Percentiles rank a stretch among this genome's conserved stretches.
These are phyloP conservation scores for Trifolium dubium DNA, from an alignment of 306 rosid species.

Conservation along the genomic window DNA sequence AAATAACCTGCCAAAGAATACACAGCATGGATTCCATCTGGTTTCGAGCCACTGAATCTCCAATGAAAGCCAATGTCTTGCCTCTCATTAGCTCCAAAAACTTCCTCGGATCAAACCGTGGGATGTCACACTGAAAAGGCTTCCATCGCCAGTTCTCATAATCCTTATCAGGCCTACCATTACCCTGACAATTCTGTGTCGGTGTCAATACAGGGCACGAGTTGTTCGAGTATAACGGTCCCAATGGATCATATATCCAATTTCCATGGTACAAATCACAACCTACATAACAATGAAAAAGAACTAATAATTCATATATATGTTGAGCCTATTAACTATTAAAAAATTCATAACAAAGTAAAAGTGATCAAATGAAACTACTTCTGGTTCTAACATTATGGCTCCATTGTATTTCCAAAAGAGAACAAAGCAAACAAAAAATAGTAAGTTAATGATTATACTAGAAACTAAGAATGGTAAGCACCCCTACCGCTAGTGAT, in stretches of 20 bases:
- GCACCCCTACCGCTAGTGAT: no score
- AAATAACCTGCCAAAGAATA: slow-evolving; percentile 88
- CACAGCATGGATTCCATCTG: slow-evolving; percentile 97
- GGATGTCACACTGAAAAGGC: slow-evolving; percentile 85
- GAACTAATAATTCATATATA: slow-evolving; percentile 5
- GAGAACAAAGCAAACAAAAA: slow-evolving; percentile 6
- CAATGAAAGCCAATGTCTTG: slow-evolving; percentile 90
- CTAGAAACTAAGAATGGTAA: no score
- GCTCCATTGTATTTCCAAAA: slow-evolving; percentile 25
- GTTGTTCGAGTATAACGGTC: slow-evolving; percentile 81
- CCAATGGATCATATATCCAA: slow-evolving; percentile 77
- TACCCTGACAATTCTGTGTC: slow-evolving; percentile 96
- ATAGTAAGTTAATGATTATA: background rate
- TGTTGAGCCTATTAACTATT: background rate
- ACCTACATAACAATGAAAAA: slow-evolving; percentile 49
- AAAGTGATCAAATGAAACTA: slow-evolving; percentile 24
- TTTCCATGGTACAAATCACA: slow-evolving; percentile 88
- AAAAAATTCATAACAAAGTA: slow-evolving; percentile 17
- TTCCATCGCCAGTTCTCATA: slow-evolving; percentile 98
- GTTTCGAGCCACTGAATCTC: slow-evolving; percentile 96
- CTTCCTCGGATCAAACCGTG: slow-evolving; percentile 75
- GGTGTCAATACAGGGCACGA: slow-evolving; percentile 89
- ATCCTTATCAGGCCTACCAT: slow-evolving; percentile 96
- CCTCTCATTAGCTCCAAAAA: slow-evolving; percentile 91
- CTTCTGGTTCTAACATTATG: background rate